A percentile compares a stretch with the other conserved stretches of the same genome.
Conservation (phyloP, 306 rosid genomes). For the Cicer chorassanicum region DNA sequence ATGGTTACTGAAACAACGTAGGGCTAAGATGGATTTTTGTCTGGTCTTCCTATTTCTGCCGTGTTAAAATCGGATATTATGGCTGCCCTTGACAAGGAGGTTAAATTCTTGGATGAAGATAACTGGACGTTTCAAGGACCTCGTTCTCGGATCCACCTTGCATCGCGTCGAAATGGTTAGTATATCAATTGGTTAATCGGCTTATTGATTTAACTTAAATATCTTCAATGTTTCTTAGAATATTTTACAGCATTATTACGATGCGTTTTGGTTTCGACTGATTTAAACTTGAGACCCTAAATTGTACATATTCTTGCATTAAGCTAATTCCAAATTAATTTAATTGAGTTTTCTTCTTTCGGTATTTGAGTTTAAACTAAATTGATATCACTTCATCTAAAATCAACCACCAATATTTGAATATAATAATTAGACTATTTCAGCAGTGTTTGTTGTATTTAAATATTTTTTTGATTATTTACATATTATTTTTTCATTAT, state of each 20-base stretch:
- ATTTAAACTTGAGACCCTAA: constrained; percentile 9
- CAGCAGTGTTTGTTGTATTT: too few species aligned
- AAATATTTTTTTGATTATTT: too few species aligned
- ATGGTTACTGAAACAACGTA: neutral
- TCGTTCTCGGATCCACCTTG: constrained; percentile 77
- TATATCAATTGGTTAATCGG: constrained; percentile 22
- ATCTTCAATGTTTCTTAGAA: neutral
- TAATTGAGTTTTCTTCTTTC: too few species aligned
- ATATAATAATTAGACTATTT: too few species aligned
- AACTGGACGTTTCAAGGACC: constrained; percentile 97
- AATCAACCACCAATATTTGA: too few species aligned
- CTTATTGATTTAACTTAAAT: constrained; percentile 19
- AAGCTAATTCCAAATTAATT: neutral
- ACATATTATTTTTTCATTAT: too few species aligned
- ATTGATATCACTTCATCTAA: too few species aligned
- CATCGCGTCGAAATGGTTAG: constrained; percentile 70
- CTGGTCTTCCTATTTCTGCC: constrained; percentile 44
- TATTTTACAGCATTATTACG: constrained; percentile 7
- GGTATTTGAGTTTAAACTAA: too few species aligned
- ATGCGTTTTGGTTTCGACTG: constrained; percentile 22
- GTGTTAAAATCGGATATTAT: constrained; percentile 73
- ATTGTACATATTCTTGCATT: constrained; percentile 30
- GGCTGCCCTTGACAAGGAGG: constrained; percentile 88
- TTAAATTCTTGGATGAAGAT: constrained; percentile 85
- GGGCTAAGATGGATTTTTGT: constrained; percentile 31